These are phyloP conservation scores for Diaporthe velutina DNA, from an alignment of 2,329 filamentous ascomycete genomes.

Conservation along the genomic window DNA sequence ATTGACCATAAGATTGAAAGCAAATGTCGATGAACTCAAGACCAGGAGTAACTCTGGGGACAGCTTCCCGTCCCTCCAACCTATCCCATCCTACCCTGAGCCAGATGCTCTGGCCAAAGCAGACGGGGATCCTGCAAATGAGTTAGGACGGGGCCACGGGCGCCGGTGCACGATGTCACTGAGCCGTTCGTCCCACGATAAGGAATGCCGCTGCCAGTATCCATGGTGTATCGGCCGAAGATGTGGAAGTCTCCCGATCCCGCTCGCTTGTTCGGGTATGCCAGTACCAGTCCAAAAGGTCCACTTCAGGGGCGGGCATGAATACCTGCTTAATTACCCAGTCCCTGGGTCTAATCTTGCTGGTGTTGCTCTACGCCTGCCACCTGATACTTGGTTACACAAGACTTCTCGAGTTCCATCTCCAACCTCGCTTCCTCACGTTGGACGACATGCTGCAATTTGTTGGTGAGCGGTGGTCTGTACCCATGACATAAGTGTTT, in stretches of 20 bases:
- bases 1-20: neutral
- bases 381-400: neutral
- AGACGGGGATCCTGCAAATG: neutral
- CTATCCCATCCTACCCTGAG: neutral
- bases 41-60: neutral
- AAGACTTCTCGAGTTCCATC: neutral
- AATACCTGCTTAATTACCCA: neutral
- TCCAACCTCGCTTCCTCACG: slow-evolving; percentile 16
- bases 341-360: neutral
- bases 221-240: neutral
- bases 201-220: neutral
- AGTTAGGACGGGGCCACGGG: neutral
- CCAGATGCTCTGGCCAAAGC: neutral
- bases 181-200: neutral
- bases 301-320: neutral
- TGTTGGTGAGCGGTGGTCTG: neutral
- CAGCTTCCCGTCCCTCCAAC: neutral
- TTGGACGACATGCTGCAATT: slow-evolving; percentile 20
- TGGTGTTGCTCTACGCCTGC: neutral
- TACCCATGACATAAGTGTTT: neutral
- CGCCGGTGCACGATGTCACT: neutral
- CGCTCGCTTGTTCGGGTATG: neutral
- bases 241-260: neutral
- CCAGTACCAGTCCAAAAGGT: too few relatives aligned
- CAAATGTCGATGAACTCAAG: neutral